A percentile compares a stretch with the other conserved stretches of the same genome.
phyloP scores from a whole-genome alignment of 768 basidiomycete genomes.

The Baorangia bicolor region DNA sequence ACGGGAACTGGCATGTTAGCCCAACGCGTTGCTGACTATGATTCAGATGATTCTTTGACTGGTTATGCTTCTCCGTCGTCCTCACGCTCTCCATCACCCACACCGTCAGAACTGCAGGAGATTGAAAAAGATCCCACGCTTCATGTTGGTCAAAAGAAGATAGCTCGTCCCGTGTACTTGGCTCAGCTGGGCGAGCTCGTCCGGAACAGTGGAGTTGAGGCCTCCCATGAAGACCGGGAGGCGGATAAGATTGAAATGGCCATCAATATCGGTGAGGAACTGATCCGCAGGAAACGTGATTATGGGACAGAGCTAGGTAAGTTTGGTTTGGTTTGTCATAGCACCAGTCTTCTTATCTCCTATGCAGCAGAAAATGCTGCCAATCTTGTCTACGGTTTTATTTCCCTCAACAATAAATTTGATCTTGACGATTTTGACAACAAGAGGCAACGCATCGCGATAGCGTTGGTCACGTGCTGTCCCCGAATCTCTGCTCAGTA shows the following conservation, averaged over 20 bases:
- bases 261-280: slow-evolving; percentile 71
- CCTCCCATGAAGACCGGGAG: slow-evolving; percentile 58
- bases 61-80: slow-evolving; percentile 71
- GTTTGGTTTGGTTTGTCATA: neutral
- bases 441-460: slow-evolving; percentile 73
- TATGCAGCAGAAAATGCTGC: slow-evolving; percentile 86
- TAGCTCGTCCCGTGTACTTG: slow-evolving; percentile 86
- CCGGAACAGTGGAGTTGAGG: slow-evolving; percentile 51
- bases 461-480: slow-evolving; percentile 76
- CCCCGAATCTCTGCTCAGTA: slow-evolving; percentile 82
- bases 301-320: slow-evolving; percentile 89
- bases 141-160: slow-evolving; percentile 64
- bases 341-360: neutral
- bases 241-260: slow-evolving; percentile 82
- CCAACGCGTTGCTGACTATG: slow-evolving; percentile 41
- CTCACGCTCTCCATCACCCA: slow-evolving; percentile 78
- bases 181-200: slow-evolving; percentile 79
- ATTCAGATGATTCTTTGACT: slow-evolving; percentile 80
- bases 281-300: slow-evolving; percentile 78
- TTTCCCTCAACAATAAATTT: slow-evolving; percentile 79
- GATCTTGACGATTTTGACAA: slow-evolving; percentile 78
- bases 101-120: slow-evolving; percentile 75
- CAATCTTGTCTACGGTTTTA: slow-evolving; percentile 69
- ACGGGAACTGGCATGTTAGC: slow-evolving; percentile 1
- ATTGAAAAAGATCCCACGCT: slow-evolving; percentile 86